Base-by-base conservation (phyloP, 208 protist genomes). In the Trypanosoma vivax region DNA sequence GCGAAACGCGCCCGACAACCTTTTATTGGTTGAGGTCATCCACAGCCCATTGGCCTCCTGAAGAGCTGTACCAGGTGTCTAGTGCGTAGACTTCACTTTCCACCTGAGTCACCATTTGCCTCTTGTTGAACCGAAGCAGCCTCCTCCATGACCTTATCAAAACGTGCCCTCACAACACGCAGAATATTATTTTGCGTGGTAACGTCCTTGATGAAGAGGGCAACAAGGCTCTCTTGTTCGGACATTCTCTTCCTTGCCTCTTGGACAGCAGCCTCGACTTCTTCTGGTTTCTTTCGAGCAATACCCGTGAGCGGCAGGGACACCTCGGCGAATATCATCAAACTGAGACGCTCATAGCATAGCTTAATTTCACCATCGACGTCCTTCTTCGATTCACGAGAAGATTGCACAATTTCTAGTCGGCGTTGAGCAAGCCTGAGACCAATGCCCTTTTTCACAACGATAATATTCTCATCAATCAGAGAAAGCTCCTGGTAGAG, bases 401-500 rank as follows among this genome's bases (percentile, higher is more conserved):
- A 86, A 2, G 76, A 87, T 65, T 91, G 80, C 39, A 73, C 66
- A 61, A 94, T 81, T 41, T 78, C 72, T 27, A 94, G 42, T n/a
- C 73, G 65, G 23, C 76, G 69, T 37, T 79, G 55, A 24, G 51
- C 56, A 55, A 90, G 73, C 25, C 66, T 53, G 11, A 94, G 72
- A 65, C 79, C 76, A 45, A 91, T 71, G 47, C 57, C 55, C 37
- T 78, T 84, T 52, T 89, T 76, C 53, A 90, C 83, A 47, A 91
- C 83, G 2, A 74, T 81, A 37, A 91, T 90, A 56, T 84, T 90
- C 21, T 73, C 76, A 54, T 91, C 81, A 18, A 90, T 87, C 30
- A 67, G 66, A 19, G 79, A 70, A 16, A 94, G 61, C 60, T 86
- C 76, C 51, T 73, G 54, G 25, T 73, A 79, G 11, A 94, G 81